phyloP scores from a whole-genome alignment of 768 basidiomycete species.

The Suillus paluster region DNA sequence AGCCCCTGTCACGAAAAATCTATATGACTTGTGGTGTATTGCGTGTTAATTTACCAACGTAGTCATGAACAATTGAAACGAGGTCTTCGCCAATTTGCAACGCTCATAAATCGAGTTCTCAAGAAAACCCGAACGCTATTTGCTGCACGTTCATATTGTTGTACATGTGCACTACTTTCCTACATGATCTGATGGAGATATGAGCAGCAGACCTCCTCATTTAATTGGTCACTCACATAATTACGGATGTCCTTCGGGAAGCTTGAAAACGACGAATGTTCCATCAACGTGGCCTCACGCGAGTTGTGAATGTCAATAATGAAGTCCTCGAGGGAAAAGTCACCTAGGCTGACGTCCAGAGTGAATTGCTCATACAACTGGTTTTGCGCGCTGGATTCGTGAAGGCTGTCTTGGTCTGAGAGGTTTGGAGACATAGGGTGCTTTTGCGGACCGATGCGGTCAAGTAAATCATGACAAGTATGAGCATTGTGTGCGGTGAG shows the following conservation, averaged over 20 bases:
- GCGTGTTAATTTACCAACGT: too few relatives aligned
- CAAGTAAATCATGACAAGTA: slow-evolving; percentile 1
- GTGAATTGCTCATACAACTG: slow-evolving; percentile 24
- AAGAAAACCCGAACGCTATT: too few relatives aligned
- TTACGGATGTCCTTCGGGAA: slow-evolving; percentile 34
- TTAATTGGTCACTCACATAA: slow-evolving; percentile 34
- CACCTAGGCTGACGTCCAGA: slow-evolving; percentile 32
- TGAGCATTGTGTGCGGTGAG: background rate
- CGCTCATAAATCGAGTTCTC: too few relatives aligned
- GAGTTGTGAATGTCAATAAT: slow-evolving; percentile 13
- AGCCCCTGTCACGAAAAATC: too few relatives aligned
- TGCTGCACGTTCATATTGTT: too few relatives aligned
- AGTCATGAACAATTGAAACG: too few relatives aligned
- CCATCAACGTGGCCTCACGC: slow-evolving; percentile 15
- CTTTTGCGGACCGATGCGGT: background rate
- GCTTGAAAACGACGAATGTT: slow-evolving; percentile 26
- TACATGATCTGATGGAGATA: slow-evolving; percentile 26
- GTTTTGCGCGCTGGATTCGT: slow-evolving; percentile 19
- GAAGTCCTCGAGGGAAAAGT: slow-evolving; percentile 28
- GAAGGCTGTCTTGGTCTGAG: background rate
- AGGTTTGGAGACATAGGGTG: slow-evolving; percentile 1
- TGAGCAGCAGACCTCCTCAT: slow-evolving; percentile 11
- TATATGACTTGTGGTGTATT: too few relatives aligned
- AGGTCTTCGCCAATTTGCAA: too few relatives aligned
- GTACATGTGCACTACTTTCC: background rate